Evolutionary conservation across 2,329 filamentous ascomycete species (phyloP), one percentile per base, ranked within the genome.

Genomic region (Clarireedia paspali): DNA sequence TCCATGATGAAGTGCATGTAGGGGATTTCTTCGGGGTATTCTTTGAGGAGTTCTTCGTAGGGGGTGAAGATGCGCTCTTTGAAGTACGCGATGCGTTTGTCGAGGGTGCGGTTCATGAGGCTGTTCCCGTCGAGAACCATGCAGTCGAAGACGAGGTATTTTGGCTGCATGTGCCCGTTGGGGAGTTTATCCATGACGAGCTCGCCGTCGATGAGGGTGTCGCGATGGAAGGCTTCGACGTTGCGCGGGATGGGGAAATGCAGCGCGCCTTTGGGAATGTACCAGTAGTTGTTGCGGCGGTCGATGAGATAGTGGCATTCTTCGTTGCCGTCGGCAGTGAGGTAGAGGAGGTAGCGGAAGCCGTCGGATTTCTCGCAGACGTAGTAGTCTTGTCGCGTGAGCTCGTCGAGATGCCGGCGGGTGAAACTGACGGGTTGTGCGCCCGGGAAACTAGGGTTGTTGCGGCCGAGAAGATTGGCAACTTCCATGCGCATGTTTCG

Each of bases 301-400:
- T 99, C 92, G 73, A 99, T 96, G 56, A 99, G 79, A 74, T 96
- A 96, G 68, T 94, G 88, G 24, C 85, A 80, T 69, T 95, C 90
- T 49, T 69, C 75, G 44, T 84, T 79, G 24, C 76, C 75, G 68
- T 87, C 85, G 6, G 76, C 71, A 50, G 89, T 90, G 62, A 94
- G 84, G 76, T 95, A 97, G 62, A 99, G 82, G n/a, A 99, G 81
- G 71, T 95, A 96, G 61, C 94, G 85, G 61, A 97, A 89, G 54
- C 94, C 94, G 69, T 99, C 94, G 1, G 92, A 96, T 75, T 99
- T 99, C 73, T 99, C 94, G 77, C 92, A 96, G 62, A 99, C 88
- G 70, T 91, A 99, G 75, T 97, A 99, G 72, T 97, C 94, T 68
- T 88, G 79, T 57, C 79, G 78, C 59, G 86, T 83, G 38, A 99